Evolutionary conservation across 2,329 filamentous ascomycete species (phyloP), one percentile per base, ranked within the genome.

Genomic region (Pseudopithomyces chartarum): DNA sequence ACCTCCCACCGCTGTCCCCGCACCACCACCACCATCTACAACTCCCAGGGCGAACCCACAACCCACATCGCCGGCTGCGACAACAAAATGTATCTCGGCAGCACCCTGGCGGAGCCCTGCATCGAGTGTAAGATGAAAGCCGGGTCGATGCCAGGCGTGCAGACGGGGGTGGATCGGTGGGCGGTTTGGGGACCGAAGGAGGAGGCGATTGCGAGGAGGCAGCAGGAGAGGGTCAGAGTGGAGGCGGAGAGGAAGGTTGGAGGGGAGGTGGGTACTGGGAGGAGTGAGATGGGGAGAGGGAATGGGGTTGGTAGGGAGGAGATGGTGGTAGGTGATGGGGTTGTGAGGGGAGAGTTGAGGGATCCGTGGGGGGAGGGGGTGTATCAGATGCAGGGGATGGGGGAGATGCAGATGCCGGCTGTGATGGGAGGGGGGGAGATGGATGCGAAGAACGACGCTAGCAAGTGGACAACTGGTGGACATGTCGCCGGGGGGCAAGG

Each of bases 1-100:
- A 47, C 34, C 1, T 54, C 52, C 6, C 50, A 52, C 46, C 59
- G 59, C 49, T 62, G 59, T 32, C 43, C 55, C 2, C 36, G 39
- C 42, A 33, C 52, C 20, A 52, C 42, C 6, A 2, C 12, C 19
- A 26, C 22, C 20, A 6, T n/a, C 17, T 36, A 22, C 36, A 19
- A 11, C 29, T 3, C 20, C 22, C 36, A 50, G 5, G 51, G 52
- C 42, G 32, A 32, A 2, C 17, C 11, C 36, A n/a, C n/a, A 12
- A 20, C 12, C 36, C 22, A 43, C 8, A 3, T 33, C 20, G 23
- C 33, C 22, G 32, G 36, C 17, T 54, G 55, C 49, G 49, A 38
- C 20, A 43, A 20, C 22, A 26, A 32, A 15, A 23, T 38, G 6
- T 49, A 34, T 6, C 26, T 56, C 26, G 19, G 39, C 29, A 33